Evolutionary conservation across 345 rosid species (phyloP).

Genomic region (Citrus medica): DNA sequence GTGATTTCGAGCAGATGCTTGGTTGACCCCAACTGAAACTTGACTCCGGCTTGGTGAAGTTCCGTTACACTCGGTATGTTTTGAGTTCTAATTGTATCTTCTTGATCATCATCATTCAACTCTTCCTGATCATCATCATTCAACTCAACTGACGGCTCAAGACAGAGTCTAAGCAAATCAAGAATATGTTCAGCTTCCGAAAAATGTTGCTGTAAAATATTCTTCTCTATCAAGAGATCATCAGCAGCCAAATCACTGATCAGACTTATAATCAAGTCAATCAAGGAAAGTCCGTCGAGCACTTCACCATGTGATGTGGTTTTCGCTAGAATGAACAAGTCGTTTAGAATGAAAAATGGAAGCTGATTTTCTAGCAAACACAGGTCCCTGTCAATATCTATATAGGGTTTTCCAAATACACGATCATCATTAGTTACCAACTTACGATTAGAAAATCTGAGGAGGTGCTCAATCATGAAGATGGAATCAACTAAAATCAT

Average conservation of each 20-base stretch:
- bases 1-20: background rate
- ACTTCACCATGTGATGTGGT: too few species aligned
- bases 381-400: conserved; percentile 1
- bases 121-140: too few species aligned
- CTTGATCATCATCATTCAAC: too few species aligned
- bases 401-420: background rate
- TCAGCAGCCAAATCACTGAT: background rate
- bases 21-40: background rate
- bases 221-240: background rate
- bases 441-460: background rate
- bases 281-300: background rate
- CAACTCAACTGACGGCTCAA: background rate
- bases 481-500: conserved; percentile 20
- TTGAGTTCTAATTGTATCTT: too few species aligned
- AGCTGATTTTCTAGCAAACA: conserved; percentile 25
- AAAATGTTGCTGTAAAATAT: background rate
- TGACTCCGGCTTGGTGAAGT: conserved; percentile 2
- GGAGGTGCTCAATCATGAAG: conserved; percentile 17
- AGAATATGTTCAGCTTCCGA: background rate
- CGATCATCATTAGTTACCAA: background rate
- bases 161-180: background rate
- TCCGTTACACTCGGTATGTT: background rate
- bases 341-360: conserved; percentile 21
- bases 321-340: background rate
- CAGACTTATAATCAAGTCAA: background rate